phyloP scores from a whole-genome alignment of 352 stramenopile species.

The Phytopythium kandeliae region DNA sequence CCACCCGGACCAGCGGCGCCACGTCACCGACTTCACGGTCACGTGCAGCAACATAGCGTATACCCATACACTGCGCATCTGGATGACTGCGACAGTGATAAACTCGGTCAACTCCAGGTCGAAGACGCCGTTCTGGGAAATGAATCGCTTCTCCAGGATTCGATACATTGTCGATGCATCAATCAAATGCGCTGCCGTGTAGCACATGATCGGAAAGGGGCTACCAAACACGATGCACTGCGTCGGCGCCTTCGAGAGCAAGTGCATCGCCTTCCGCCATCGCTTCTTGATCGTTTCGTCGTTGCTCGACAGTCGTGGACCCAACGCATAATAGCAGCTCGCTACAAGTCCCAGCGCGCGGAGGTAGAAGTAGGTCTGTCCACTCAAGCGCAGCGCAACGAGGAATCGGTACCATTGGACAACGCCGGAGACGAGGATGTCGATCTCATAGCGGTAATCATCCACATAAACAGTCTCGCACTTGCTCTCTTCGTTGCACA shows the following conservation, averaged over 20 bases:
- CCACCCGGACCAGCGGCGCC: constrained; percentile 7
- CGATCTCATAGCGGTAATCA: constrained; percentile 38
- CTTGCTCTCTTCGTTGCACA: background rate
- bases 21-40: constrained; percentile 10
- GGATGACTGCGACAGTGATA: constrained; percentile 22
- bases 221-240: constrained; percentile 53
- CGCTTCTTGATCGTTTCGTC: background rate
- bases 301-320: background rate
- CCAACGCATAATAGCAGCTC: constrained; percentile 6
- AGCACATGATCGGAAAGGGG: constrained; percentile 34
- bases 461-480: constrained; percentile 35
- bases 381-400: constrained; percentile 15
- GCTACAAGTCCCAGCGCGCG: constrained; percentile 20
- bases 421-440: constrained; percentile 13
- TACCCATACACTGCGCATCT: constrained; percentile 47
- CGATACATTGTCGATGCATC: constrained; percentile 36
- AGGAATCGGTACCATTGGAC: constrained; percentile 26
- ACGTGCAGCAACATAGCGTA: constrained; percentile 26
- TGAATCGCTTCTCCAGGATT: constrained; percentile 24
- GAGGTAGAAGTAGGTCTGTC: constrained; percentile 33
- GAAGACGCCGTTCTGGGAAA: constrained; percentile 17
- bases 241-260: constrained; percentile 37
- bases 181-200: constrained; percentile 36
- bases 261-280: background rate
- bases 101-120: constrained; percentile 18